A percentile compares a stretch with the other conserved stretches of the same genome.
These are phyloP conservation scores for Taphrina communis DNA, from an alignment of 1,139 yeast genomes.

Conservation along the genomic window DNA sequence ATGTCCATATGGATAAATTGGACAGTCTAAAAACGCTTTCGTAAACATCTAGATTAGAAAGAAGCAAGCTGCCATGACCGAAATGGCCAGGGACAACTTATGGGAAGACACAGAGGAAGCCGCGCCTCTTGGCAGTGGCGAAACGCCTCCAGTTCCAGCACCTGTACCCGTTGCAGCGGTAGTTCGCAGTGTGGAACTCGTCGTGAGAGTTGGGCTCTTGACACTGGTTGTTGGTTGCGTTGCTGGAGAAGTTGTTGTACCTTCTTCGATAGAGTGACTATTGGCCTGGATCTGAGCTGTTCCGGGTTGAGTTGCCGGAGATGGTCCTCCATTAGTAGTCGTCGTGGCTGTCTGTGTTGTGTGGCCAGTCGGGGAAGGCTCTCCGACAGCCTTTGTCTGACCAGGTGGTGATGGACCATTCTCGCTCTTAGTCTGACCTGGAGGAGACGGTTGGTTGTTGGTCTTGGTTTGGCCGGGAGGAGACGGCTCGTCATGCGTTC, in stretches of 20 bases:
- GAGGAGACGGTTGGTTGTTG: not conserved
- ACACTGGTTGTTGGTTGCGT: not conserved
- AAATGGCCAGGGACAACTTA: not conserved
- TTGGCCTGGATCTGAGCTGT: too few species aligned
- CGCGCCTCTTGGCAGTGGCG: not conserved
- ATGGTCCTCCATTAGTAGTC: too few species aligned
- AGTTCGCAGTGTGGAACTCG: not conserved
- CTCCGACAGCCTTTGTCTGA: not conserved
- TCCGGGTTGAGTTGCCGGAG: too few species aligned
- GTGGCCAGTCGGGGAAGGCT: not conserved
- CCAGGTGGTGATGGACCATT: not conserved
- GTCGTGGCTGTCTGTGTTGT: not conserved
- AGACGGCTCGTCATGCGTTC: not conserved
- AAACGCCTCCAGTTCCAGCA: not conserved
- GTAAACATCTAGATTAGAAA: not conserved
- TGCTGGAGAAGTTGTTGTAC: not conserved
- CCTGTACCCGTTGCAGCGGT: not conserved
- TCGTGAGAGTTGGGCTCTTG: not conserved
- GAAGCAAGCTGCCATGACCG: not conserved
- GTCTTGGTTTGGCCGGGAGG: not conserved
- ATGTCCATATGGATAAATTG: not conserved
- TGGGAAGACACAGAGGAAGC: not conserved
- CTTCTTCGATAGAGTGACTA: not conserved
- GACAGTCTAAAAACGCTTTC: not conserved
- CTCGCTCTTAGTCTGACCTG: not conserved